Evolutionary conservation across 2,329 filamentous ascomycete species (phyloP).

Genomic region (Aspergillus quadrilineatus): DNA sequence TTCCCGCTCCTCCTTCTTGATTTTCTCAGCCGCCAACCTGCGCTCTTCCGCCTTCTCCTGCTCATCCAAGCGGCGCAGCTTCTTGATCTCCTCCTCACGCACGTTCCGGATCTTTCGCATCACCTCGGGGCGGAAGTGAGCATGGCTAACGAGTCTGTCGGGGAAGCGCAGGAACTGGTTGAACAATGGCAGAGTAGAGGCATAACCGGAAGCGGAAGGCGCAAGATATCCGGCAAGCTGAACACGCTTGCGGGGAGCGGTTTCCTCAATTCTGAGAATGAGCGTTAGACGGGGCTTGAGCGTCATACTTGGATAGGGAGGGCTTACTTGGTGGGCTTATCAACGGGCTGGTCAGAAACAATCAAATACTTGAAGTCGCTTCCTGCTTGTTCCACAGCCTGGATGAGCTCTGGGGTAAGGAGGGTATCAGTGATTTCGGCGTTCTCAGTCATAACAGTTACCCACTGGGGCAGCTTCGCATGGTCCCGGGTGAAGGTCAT

Average conservation of each 20-base stretch:
- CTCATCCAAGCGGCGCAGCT: constrained; percentile 76
- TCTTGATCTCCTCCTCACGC: constrained; percentile 76
- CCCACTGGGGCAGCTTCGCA: constrained; percentile 82
- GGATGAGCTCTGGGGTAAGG: constrained; percentile 81
- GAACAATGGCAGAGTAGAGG: constrained; percentile 70
- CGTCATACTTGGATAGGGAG: background rate
- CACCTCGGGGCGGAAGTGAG: constrained; percentile 88
- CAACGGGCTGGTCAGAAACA: constrained; percentile 81
- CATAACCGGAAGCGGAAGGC: constrained; percentile 61
- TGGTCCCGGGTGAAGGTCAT: constrained; percentile 92
- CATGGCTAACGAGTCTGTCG: constrained; percentile 72
- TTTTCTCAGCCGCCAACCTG: constrained; percentile 52
- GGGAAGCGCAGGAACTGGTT: constrained; percentile 79
- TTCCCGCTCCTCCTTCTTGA: constrained; percentile 88
- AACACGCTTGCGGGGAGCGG: constrained; percentile 79
- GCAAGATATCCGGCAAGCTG: constrained; percentile 72
- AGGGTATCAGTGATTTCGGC: constrained; percentile 88
- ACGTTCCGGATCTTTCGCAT: constrained; percentile 76
- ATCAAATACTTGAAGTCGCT: constrained; percentile 83
- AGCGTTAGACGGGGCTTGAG: background rate
- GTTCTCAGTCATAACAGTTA: constrained; percentile 94
- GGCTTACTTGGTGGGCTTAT: constrained; percentile 80
- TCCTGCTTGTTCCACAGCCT: constrained; percentile 74
- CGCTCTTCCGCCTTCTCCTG: constrained; percentile 66
- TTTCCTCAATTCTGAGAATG: constrained; percentile 71